These are phyloP conservation scores for Pistacia vera DNA, from an alignment of 345 rosid species.

Conservation along the genomic window DNA sequence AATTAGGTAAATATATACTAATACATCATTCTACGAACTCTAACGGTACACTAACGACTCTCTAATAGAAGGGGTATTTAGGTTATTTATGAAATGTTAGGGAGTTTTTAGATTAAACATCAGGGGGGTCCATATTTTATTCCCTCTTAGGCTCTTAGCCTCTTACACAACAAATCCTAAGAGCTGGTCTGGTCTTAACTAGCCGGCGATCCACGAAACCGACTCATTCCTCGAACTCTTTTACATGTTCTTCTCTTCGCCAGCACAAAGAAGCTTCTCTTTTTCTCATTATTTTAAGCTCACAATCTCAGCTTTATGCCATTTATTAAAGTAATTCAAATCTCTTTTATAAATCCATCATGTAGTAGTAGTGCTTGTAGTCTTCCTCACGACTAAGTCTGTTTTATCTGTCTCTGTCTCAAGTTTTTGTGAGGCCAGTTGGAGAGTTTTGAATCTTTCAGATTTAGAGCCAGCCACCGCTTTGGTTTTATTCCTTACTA, in stretches of 20 bases:
- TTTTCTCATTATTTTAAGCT: background rate
- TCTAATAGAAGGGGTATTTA: too few relatives aligned
- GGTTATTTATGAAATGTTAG: too few relatives aligned
- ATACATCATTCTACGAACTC: too few relatives aligned
- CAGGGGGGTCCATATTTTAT: too few relatives aligned
- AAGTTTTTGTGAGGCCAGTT: constrained; percentile 7
- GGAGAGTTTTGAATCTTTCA: constrained; percentile 16
- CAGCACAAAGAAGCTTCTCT: background rate
- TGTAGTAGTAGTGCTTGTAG: constrained; percentile 42
- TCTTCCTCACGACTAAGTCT: constrained; percentile 51
- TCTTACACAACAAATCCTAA: background rate
- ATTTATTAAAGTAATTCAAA: too few relatives aligned
- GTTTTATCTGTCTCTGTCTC: constrained; percentile 20
- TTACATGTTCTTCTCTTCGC: background rate
- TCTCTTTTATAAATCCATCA: background rate
- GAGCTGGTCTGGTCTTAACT: background rate
- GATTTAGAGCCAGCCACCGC: background rate
- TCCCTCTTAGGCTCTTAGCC: too few relatives aligned
- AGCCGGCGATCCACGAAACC: constrained; percentile 10
- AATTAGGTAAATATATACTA: too few relatives aligned
- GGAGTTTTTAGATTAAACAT: too few relatives aligned
- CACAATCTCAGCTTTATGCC: background rate
- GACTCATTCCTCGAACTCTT: background rate
- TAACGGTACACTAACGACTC: too few relatives aligned
- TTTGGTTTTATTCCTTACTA: background rate